Percentiles rank a stretch among this genome's conserved stretches.
Evolutionary conservation across 1,284 basidiomycete species (phyloP).

Genomic region (Blastosporella zonata): DNA sequence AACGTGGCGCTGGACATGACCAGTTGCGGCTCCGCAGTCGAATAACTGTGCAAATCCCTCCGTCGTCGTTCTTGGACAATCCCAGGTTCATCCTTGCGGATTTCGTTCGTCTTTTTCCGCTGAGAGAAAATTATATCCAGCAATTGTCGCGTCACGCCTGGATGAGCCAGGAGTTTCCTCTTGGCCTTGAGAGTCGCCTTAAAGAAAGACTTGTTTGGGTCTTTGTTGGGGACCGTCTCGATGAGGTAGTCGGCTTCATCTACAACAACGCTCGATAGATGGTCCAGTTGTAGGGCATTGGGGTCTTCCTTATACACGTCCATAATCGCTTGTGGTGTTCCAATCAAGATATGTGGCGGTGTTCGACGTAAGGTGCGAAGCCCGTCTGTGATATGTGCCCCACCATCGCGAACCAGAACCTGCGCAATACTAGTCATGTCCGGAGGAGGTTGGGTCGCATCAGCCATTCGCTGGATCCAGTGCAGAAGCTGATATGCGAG

Average conservation of each 20-base stretch:
- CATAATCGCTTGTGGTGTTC: conserved; percentile 64
- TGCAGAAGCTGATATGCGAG: conserved; percentile 65
- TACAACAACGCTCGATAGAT: conserved; percentile 57
- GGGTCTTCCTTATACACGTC: conserved; percentile 50
- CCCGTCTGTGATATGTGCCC: conserved; percentile 33
- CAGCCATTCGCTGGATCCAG: conserved; percentile 60
- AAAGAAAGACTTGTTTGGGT: conserved; percentile 32
- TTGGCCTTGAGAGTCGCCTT: conserved; percentile 34
- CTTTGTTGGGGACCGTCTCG: conserved; percentile 42
- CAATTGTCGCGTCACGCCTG: conserved; percentile 55
- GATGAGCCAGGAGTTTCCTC: conserved; percentile 46
- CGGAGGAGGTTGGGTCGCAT: conserved; percentile 25
- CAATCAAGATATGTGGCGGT: conserved; percentile 66
- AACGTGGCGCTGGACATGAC: conserved; percentile 71
- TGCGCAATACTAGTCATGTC: conserved; percentile 48
- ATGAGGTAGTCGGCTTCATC: conserved; percentile 76
- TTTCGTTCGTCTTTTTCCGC: conserved; percentile 28
- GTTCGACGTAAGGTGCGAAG: conserved; percentile 37
- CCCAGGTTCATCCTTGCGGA: conserved; percentile 25
- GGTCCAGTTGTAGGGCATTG: conserved; percentile 40
- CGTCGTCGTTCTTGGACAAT: conserved; percentile 22
- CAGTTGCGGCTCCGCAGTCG: conserved; percentile 46
- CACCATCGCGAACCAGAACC: conserved; percentile 54
- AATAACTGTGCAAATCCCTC: conserved; percentile 18
- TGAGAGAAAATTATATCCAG: conserved; percentile 51